A percentile compares a stretch with the other conserved stretches of the same genome.
phyloP scores from a whole-genome alignment of 306 rosid genomes.

The Senna siamea region DNA sequence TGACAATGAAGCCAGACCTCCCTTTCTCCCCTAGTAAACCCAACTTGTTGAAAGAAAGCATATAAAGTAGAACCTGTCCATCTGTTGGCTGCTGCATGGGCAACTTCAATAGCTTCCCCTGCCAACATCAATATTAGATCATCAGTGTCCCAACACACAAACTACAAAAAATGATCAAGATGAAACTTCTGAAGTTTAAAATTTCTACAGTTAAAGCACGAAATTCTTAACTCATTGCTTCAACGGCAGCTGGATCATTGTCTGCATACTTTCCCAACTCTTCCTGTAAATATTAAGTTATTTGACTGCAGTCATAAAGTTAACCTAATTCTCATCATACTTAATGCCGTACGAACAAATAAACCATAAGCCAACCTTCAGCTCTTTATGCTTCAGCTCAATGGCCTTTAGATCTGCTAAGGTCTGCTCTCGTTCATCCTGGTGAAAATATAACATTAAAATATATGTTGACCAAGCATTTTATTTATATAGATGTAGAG shows the following conservation, averaged over 20 bases:
- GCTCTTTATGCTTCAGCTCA: slow-evolving; percentile 64
- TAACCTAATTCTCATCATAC: background rate
- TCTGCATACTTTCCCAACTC: slow-evolving; percentile 85
- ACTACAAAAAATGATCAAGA: slow-evolving; percentile 10
- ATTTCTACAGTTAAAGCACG: slow-evolving; percentile 24
- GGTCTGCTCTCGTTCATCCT: slow-evolving; percentile 90
- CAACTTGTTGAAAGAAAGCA: slow-evolving; percentile 6
- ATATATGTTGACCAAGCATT: slow-evolving; percentile 26
- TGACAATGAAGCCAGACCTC: slow-evolving; percentile 25
- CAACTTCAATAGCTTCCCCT: slow-evolving; percentile 81
- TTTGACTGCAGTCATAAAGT: slow-evolving; percentile 33
- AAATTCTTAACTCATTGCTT: slow-evolving; percentile 81
- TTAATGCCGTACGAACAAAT: slow-evolving; percentile 13
- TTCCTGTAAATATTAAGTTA: slow-evolving; percentile 52
- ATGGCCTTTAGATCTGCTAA: slow-evolving; percentile 70
- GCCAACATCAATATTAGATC: slow-evolving; percentile 40
- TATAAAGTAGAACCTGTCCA: slow-evolving; percentile 78
- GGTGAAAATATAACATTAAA: slow-evolving; percentile 27
- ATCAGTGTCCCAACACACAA: slow-evolving; percentile 43
- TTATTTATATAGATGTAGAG: slow-evolving; percentile 11
- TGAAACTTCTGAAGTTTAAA: slow-evolving; percentile 28
- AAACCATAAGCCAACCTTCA: slow-evolving; percentile 64
- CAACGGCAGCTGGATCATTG: slow-evolving; percentile 93
- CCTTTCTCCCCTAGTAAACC: slow-evolving; percentile 26
- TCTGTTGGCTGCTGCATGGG: slow-evolving; percentile 90